These are phyloP conservation scores for Thelephora ganbajun DNA, from an alignment of 768 basidiomycete species.

Conservation along the genomic window DNA sequence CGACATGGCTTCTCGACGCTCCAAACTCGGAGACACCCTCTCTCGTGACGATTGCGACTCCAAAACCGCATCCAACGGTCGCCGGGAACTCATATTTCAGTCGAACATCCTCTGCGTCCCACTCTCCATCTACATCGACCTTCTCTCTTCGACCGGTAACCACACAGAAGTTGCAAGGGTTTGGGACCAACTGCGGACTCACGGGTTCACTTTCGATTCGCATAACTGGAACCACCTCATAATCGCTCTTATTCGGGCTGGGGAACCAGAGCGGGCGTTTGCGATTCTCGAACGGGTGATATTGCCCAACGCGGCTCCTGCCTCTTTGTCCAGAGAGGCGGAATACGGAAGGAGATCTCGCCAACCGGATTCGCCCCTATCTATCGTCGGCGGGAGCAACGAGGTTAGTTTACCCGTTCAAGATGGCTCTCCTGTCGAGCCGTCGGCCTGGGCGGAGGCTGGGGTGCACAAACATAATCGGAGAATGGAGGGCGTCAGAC, in stretches of 20 bases:
- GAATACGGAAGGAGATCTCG: too few relatives aligned
- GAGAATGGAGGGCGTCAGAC: constrained; percentile 1
- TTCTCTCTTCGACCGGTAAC: constrained; percentile 46
- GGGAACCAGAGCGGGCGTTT: constrained; percentile 74
- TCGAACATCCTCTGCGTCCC: constrained; percentile 60
- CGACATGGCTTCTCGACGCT: constrained; percentile 34
- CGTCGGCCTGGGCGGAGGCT: constrained; percentile 7
- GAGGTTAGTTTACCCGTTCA: constrained; percentile 14
- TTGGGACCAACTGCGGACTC: constrained; percentile 50
- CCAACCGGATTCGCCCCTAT: constrained; percentile 11
- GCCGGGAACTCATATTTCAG: constrained; percentile 10
- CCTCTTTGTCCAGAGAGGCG: too few relatives aligned
- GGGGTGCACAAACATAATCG: constrained; percentile 1
- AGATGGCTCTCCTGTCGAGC: constrained; percentile 8
- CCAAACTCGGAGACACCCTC: constrained; percentile 21
- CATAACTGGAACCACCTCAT: constrained; percentile 88
- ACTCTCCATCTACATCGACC: constrained; percentile 71
- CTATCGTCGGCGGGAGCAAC: constrained; percentile 6
- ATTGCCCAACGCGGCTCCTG: constrained; percentile 31
- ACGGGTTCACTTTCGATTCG: constrained; percentile 69
- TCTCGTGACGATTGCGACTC: constrained; percentile 12
- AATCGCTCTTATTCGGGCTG: constrained; percentile 64
- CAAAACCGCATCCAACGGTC: constrained; percentile 4
- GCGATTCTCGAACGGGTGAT: constrained; percentile 69
- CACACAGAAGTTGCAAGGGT: constrained; percentile 46